These are phyloP conservation scores for Torulaspora gathmanii DNA, from an alignment of 805 yeast species.

Conservation along the genomic window DNA sequence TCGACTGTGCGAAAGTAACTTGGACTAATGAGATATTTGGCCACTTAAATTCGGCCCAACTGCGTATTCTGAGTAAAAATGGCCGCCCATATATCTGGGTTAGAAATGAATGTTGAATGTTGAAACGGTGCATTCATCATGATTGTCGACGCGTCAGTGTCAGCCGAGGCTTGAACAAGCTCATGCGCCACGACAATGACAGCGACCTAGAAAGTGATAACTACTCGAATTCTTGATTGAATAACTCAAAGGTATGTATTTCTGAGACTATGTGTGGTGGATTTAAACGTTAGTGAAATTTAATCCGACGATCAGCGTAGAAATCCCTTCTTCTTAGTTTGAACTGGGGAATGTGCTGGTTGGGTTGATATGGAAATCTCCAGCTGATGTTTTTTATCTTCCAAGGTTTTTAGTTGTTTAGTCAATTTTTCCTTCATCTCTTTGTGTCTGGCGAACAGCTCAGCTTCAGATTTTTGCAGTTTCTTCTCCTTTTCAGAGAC, in stretches of 20 bases:
- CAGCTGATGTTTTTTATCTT: slow-evolving; percentile 81
- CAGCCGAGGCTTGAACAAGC: not conserved
- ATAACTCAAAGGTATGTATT: not conserved
- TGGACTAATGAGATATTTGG: not conserved
- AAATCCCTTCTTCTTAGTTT: slow-evolving; percentile 75
- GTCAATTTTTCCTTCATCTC: slow-evolving; percentile 94
- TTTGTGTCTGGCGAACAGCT: slow-evolving; percentile 88
- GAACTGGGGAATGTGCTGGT: slow-evolving; percentile 46
- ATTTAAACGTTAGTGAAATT: not conserved
- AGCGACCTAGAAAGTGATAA: not conserved
- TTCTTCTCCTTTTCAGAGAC: slow-evolving; percentile 96
- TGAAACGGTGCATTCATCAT: not conserved
- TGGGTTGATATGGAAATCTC: slow-evolving; percentile 42
- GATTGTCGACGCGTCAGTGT: slow-evolving; percentile 2
- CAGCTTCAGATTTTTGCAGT: slow-evolving; percentile 94
- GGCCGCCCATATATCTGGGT: not conserved
- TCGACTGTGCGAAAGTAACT: not conserved
- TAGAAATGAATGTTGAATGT: not conserved
- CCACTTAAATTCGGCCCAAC: not conserved
- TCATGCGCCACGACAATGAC: slow-evolving; percentile 1
- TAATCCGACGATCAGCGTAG: slow-evolving; percentile 46
- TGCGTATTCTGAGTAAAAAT: not conserved
- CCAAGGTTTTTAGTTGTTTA: slow-evolving; percentile 82
- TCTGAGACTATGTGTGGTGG: not conserved
- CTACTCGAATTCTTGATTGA: not conserved